Conservation (phyloP, 192 early-diverging fungal genomes). For the Coemansia sp. region DNA sequence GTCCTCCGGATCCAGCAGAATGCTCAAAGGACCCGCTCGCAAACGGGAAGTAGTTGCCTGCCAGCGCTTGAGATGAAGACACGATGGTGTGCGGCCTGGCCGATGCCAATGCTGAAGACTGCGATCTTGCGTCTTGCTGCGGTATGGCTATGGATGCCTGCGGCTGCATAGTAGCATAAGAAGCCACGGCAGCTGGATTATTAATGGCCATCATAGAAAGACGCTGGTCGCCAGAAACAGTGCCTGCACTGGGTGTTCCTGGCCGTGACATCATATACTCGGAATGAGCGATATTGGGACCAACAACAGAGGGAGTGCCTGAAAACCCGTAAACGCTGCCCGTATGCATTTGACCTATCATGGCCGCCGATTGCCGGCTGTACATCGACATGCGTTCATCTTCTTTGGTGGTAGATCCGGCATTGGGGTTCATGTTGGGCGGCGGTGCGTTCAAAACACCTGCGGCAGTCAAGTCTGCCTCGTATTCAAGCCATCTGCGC, state of each 20-base stretch:
- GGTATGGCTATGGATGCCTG: neutral
- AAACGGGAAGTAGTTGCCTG: slow-evolving; percentile 5
- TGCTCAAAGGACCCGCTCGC: slow-evolving; percentile 10
- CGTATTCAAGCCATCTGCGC: slow-evolving; percentile 85
- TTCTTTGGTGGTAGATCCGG: slow-evolving; percentile 17
- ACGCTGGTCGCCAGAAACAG: slow-evolving; percentile 3
- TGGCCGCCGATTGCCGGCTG: slow-evolving; percentile 23
- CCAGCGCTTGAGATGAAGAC: slow-evolving; percentile 5
- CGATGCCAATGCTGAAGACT: slow-evolving; percentile 5
- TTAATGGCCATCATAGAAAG: slow-evolving; percentile 8
- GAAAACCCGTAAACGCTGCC: slow-evolving; percentile 20
- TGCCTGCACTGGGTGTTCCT: slow-evolving; percentile 9
- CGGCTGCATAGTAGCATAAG: slow-evolving; percentile 2
- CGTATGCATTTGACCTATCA: slow-evolving; percentile 17
- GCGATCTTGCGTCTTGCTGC: neutral
- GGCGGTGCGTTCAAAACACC: slow-evolving; percentile 40
- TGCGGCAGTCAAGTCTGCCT: slow-evolving; percentile 60
- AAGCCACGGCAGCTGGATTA: neutral
- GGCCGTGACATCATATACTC: slow-evolving; percentile 17
- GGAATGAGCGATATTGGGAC: neutral
- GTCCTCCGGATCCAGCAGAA: neutral
- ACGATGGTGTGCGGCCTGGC: slow-evolving; percentile 18
- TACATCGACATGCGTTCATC: slow-evolving; percentile 31
- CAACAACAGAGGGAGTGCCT: slow-evolving; percentile 4
- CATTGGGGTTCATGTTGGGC: slow-evolving; percentile 54